Conservation (phyloP, 179 eudicot genomes). For the Sideroxylon spinosum region DNA sequence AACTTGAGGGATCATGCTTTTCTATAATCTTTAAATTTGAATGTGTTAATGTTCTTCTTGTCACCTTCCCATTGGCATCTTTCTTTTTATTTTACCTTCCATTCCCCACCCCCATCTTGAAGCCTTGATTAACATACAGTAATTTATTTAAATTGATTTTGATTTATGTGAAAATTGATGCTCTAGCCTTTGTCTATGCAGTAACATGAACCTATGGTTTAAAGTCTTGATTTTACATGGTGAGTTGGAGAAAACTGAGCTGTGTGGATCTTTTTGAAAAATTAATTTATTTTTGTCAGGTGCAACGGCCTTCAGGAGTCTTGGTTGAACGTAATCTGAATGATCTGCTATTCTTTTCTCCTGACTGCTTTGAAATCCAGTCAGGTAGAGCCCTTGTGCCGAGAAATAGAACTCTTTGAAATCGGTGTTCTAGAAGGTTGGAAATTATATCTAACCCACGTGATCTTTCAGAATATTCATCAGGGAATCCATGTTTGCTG, state of each 20-base stretch:
- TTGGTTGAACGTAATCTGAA: slow-evolving; percentile 50
- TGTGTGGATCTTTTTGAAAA: neutral
- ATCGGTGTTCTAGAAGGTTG: slow-evolving; percentile 26
- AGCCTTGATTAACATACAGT: too few relatives aligned
- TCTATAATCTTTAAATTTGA: slow-evolving; percentile 2
- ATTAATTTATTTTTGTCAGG: slow-evolving; percentile 18
- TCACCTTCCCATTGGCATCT: too few relatives aligned
- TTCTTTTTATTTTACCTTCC: too few relatives aligned
- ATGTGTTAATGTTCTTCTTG: too few relatives aligned
- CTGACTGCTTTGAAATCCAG: slow-evolving; percentile 30
- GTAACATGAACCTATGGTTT: neutral
- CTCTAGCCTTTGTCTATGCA: neutral
- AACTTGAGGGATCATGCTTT: too few relatives aligned
- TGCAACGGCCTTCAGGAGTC: slow-evolving; percentile 42
- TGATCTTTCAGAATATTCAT: slow-evolving; percentile 30
- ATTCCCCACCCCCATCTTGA: too few relatives aligned
- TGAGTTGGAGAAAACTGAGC: neutral
- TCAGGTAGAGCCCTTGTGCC: slow-evolving; percentile 26
- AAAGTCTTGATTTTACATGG: neutral
- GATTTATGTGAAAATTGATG: neutral
- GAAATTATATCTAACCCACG: slow-evolving; percentile 32
- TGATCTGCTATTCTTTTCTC: slow-evolving; percentile 41
- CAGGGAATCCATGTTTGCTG: slow-evolving; percentile 23
- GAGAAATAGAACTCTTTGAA: slow-evolving; percentile 32
- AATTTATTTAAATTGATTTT: neutral